phyloP scores from a whole-genome alignment of 148 eudicot species.

The Arbutus unedo region DNA sequence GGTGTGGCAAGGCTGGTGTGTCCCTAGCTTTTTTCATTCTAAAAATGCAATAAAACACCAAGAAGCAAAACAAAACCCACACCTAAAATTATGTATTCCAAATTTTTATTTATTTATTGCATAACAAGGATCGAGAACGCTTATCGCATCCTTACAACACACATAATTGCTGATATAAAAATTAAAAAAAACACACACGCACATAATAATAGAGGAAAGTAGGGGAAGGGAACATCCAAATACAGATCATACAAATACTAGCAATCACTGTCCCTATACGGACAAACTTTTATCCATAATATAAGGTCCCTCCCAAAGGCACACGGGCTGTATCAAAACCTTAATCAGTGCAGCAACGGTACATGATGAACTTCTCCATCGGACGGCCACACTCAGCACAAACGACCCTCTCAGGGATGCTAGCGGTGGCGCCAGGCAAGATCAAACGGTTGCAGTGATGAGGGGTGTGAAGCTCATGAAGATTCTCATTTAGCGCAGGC shows the following conservation, averaged over 20 bases:
- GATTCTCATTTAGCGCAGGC: slow-evolving; percentile 43
- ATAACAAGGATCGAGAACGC: too few species aligned
- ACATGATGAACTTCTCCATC: slow-evolving; percentile 92
- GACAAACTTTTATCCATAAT: background rate
- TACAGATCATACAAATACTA: background rate
- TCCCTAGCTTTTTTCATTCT: too few species aligned
- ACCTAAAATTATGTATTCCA: too few species aligned
- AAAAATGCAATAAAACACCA: too few species aligned
- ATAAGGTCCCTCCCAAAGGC: background rate
- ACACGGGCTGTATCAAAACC: background rate
- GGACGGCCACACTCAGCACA: slow-evolving; percentile 75
- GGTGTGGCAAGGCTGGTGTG: too few species aligned
- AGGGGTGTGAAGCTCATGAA: slow-evolving; percentile 51
- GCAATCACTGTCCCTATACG: too few species aligned
- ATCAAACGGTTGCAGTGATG: slow-evolving; percentile 80
- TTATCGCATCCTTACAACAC: too few species aligned
- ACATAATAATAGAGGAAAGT: background rate
- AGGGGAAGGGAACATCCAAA: background rate
- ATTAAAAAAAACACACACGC: background rate
- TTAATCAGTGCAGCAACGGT: slow-evolving; percentile 82
- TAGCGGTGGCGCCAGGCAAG: slow-evolving; percentile 55
- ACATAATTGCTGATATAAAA: too few species aligned
- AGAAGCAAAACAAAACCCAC: too few species aligned
- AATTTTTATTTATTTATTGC: too few species aligned
- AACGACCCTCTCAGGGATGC: slow-evolving; percentile 44